Evolutionary conservation across 495 filamentous ascomycete genomes (phyloP), one percentile per base, ranked within the genome.

Genomic region (Aspergillus sclerotiicarbonarius): DNA sequence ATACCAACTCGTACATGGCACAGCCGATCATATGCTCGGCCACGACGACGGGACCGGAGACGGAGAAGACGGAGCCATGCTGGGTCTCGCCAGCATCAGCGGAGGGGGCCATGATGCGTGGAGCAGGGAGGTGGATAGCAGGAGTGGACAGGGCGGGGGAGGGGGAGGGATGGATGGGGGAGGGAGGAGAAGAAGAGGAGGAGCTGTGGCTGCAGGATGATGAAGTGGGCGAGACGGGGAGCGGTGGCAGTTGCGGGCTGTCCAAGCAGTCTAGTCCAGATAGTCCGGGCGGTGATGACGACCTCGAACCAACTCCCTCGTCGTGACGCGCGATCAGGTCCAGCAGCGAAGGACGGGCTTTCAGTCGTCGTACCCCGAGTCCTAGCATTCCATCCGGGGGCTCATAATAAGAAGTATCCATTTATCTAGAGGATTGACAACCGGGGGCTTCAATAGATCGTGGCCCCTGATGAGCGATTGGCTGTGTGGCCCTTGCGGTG

Each of bases 1-100:
- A 59, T 76, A 93, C 93, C 84, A 99, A 78, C 79, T 99, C 94
- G 82, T 99, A 97, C 95, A 99, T 98, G 68, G 94, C 92, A 86
- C 94, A 95, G 69, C 94, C 94, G 69, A 92, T 89, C 92, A 98
- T 96, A 73, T 97, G 86, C 80, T 98, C 92, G 70, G 95, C 94
- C 64, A 98, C 86, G 62, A 98, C 87, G 78, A 99, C 94, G 64
- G 94, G 95, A 53, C 92, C 94, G 68, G 66, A 69, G 57, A 74
- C 67, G 55, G 71, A 81, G 63, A 78, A 80, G 70, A 82, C 74
- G 55, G 72, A 62, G 65, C 86, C 87, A 80, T 85, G 74, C 58
- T 82, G 73, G 9, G 77, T 69, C 55, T 85, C 81, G 46, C 76
- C 79, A 58, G 64, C 71, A 57, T 77, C 53, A 33, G 57, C 33